These are phyloP conservation scores for Coemansia sp. DNA, from an alignment of 192 early-diverging fungal species.

Conservation along the genomic window DNA sequence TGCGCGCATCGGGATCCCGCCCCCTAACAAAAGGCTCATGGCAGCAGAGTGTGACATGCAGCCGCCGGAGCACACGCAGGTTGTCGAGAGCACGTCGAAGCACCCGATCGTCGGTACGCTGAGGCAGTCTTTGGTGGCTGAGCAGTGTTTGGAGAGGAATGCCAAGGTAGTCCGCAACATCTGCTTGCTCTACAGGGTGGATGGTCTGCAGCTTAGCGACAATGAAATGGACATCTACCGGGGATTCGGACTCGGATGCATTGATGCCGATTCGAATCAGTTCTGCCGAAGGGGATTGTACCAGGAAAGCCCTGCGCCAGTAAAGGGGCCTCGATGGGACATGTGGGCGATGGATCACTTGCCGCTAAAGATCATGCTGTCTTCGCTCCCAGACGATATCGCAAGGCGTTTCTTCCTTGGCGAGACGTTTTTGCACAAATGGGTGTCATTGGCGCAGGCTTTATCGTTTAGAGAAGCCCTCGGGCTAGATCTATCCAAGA, in stretches of 20 bases:
- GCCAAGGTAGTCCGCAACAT: slow-evolving; percentile 44
- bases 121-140: slow-evolving; percentile 27
- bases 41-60: slow-evolving; percentile 27
- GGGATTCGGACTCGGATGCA: too few relatives aligned
- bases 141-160: slow-evolving; percentile 48
- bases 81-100: background rate
- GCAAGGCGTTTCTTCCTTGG: slow-evolving; percentile 41
- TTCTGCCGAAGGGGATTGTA: slow-evolving; percentile 25
- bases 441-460: slow-evolving; percentile 43
- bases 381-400: slow-evolving; percentile 38
- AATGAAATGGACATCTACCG: slow-evolving; percentile 3
- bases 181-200: slow-evolving; percentile 34
- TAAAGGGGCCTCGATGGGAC: slow-evolving; percentile 10
- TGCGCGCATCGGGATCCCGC: slow-evolving; percentile 41
- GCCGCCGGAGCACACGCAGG: slow-evolving; percentile 4
- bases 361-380: slow-evolving; percentile 34
- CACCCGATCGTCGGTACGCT: slow-evolving; percentile 29
- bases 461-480: slow-evolving; percentile 27
- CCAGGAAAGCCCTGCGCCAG: background rate
- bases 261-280: too few relatives aligned
- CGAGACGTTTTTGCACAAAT: slow-evolving; percentile 48
- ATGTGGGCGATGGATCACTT: slow-evolving; percentile 38
- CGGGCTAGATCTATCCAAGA: slow-evolving; percentile 6
- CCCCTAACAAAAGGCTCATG: slow-evolving; percentile 3
- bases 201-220: slow-evolving; percentile 24